Base-by-base conservation (phyloP, 345 rosid species). In the Pugionium dolabratum region DNA sequence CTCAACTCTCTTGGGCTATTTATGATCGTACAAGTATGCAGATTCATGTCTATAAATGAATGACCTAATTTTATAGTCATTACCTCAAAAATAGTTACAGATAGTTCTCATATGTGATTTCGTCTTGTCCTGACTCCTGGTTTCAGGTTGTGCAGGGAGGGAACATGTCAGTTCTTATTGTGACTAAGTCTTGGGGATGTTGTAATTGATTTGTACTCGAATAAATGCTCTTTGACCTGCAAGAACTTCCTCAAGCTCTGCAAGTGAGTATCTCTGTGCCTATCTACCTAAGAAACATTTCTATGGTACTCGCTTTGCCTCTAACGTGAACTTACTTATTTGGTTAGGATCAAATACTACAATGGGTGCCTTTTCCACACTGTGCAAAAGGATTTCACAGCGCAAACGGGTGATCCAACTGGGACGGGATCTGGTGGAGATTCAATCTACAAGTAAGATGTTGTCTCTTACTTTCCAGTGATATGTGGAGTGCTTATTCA, bases 191-290 rank as follows among this genome's bases (percentile, higher is more conserved):
- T 90, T 43, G 96, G 99, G 7, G 96, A 94, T 33, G 51, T 94
- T 7, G 92, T 86, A 9, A 80, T 94, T 25, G 99, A 90, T 75
- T 76, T 94, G 55, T 70, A 69, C 49, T 51, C 90, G 0, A 82
- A 75, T 10, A 80, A 77, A 73, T 94, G 99, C 48, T 97, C 95
- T 2, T 70, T 94, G 35, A 90, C 97, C 44, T 83, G 81, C 84
- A 90, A 94, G 70, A 94, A 86, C 76, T 90, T 94, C 78, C 78
- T 94, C 79, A 94, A 94, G 82, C 96, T 94, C 66, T 94, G 99
- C 97, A 90, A 79, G 98, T 83, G 39, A 59, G 74, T 46, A 1
- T 32, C 51, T 47, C 33, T 50, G 9, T 49, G 27, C 45, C 31
- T 66, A 9, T 71, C 10, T 2, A 25, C 0, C 37, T 61, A 9